These are phyloP conservation scores for Hymenoscyphus scutula DNA, from an alignment of 2,329 filamentous ascomycete genomes.

Conservation along the genomic window DNA sequence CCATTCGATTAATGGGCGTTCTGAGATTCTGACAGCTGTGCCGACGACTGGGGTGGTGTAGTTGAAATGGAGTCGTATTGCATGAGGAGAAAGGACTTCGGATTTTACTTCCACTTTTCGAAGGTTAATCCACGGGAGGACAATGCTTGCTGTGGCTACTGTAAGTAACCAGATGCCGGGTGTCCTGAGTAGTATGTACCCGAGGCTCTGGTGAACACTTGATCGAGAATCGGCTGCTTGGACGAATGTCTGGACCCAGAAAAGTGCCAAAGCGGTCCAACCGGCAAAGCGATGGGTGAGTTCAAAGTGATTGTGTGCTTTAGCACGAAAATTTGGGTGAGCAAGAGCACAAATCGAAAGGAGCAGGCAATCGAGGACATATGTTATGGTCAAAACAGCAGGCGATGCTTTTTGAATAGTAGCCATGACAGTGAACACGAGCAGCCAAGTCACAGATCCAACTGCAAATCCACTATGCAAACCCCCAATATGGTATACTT, in stretches of 20 bases:
- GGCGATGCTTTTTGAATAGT: slow-evolving; percentile 17
- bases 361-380: slow-evolving; percentile 56
- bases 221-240: slow-evolving; percentile 46
- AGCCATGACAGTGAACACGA: slow-evolving; percentile 38
- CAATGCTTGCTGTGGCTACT: slow-evolving; percentile 61
- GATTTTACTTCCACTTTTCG: slow-evolving; percentile 64
- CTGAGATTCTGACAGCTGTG: slow-evolving; percentile 58
- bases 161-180: slow-evolving; percentile 67
- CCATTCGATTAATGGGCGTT: slow-evolving; percentile 65
- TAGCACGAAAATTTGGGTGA: slow-evolving; percentile 60
- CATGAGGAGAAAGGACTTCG: slow-evolving; percentile 69
- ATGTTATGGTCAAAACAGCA: slow-evolving; percentile 46
- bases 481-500: slow-evolving; percentile 54
- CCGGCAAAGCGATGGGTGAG: slow-evolving; percentile 68
- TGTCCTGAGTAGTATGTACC: slow-evolving; percentile 42
- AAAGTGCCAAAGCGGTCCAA: slow-evolving; percentile 64
- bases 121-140: slow-evolving; percentile 72
- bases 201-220: slow-evolving; percentile 25
- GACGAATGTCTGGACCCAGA: slow-evolving; percentile 63
- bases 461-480: slow-evolving; percentile 51
- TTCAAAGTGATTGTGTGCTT: slow-evolving; percentile 68
- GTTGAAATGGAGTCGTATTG: slow-evolving; percentile 67
- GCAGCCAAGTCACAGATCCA: slow-evolving; percentile 48
- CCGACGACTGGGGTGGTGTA: slow-evolving; percentile 59
- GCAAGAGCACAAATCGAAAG: slow-evolving; percentile 60